phyloP scores from a whole-genome alignment of 768 basidiomycete species.

The Grammothele lineata region DNA sequence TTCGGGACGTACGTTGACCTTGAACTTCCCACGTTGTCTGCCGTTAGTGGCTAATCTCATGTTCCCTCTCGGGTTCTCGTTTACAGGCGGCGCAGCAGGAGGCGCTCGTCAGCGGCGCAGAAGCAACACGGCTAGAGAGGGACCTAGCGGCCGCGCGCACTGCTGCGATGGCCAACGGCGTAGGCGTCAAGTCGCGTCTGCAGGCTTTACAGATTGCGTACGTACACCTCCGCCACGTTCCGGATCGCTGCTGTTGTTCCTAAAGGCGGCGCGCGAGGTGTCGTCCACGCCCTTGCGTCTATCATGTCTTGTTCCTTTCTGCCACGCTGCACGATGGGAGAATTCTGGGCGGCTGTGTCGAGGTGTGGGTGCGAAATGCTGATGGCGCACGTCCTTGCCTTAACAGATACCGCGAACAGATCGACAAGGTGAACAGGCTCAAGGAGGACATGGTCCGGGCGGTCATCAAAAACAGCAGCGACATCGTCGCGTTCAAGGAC shows the following conservation, averaged over 20 bases:
- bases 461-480: constrained; percentile 81
- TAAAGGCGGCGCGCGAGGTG: no score
- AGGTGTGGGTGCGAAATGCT: no score
- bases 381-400: background rate
- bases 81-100: constrained; percentile 76
- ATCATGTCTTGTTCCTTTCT: no score
- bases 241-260: no score
- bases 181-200: constrained; percentile 74
- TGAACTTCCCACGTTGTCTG: no score
- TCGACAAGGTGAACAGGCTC: constrained; percentile 68
- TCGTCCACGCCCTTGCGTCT: no score
- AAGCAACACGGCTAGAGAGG: constrained; percentile 63
- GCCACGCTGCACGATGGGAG: no score
- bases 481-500: constrained; percentile 78
- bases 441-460: constrained; percentile 78
- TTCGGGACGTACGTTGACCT: constrained; percentile 61
- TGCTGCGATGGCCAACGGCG: constrained; percentile 74
- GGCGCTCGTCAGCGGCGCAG: constrained; percentile 57
- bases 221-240: no score
- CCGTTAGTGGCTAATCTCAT: no score
- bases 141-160: constrained; percentile 73
- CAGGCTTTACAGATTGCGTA: constrained; percentile 77
- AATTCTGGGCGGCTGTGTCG: no score
- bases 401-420: constrained; percentile 70
- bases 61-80: no score